These are phyloP conservation scores for Omphalotus guepiniiformis DNA, from an alignment of 768 basidiomycete genomes.

Conservation along the genomic window DNA sequence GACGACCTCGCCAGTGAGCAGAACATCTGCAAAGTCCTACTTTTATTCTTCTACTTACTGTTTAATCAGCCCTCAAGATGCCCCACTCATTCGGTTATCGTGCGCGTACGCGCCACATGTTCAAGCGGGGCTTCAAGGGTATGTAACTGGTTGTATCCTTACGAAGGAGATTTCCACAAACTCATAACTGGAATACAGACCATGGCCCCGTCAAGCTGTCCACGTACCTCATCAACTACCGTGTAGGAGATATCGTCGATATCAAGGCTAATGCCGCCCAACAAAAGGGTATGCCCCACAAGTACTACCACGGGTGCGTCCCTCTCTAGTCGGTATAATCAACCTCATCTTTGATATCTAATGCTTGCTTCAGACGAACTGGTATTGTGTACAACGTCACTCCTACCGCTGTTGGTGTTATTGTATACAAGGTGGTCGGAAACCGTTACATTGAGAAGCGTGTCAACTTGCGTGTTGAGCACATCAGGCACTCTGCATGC, in stretches of 20 bases:
- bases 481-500: slow-evolving; percentile 95
- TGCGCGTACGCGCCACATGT: slow-evolving; percentile 99
- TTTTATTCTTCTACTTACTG: slow-evolving; percentile 14
- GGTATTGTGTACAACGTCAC: slow-evolving; percentile 99
- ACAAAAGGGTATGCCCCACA: slow-evolving; percentile 99
- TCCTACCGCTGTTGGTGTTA: slow-evolving; percentile 89
- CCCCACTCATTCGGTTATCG: slow-evolving; percentile 99
- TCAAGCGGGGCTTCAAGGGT: slow-evolving; percentile 99
- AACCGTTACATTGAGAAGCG: slow-evolving; percentile 99
- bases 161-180: slow-evolving; percentile 1
- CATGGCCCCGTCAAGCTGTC: slow-evolving; percentile 88
- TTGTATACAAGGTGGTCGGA: slow-evolving; percentile 97
- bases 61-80: slow-evolving; percentile 68
- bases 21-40: neutral
- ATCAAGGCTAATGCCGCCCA: slow-evolving; percentile 99
- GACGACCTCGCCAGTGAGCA: neutral
- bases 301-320: slow-evolving; percentile 93
- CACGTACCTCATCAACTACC: slow-evolving; percentile 90
- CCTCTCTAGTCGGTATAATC: neutral
- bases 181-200: slow-evolving; percentile 40
- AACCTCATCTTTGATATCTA: too few species aligned
- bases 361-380: slow-evolving; percentile 62
- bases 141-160: too few species aligned
- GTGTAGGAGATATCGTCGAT: slow-evolving; percentile 97
- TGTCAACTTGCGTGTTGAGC: slow-evolving; percentile 96